A percentile compares a stretch with the other conserved stretches of the same genome.
Evolutionary conservation across 225 moss, liverwort and hornwort species (phyloP).

Genomic region (Marchantia polymorpha): DNA sequence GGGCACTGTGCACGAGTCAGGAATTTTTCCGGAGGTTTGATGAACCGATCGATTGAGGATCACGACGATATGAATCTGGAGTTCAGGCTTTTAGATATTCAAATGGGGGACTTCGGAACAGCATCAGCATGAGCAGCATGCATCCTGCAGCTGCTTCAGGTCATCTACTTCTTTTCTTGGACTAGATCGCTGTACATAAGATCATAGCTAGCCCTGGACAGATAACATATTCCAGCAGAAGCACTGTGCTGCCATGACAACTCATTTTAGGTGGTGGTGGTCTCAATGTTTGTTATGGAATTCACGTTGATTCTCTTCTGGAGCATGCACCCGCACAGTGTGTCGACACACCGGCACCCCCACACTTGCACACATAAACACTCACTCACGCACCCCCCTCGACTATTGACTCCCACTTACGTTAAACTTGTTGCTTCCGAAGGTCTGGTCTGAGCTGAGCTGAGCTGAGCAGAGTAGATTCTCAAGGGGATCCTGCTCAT

Average conservation of each 20-base stretch:
- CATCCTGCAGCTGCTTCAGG: slow-evolving; percentile 7
- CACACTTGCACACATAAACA: not conserved
- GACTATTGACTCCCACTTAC: not conserved
- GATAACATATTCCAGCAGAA: slow-evolving; percentile 12
- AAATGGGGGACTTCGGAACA: not conserved
- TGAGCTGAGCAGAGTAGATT: not conserved
- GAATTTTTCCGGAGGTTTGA: not conserved
- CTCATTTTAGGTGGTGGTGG: slow-evolving; percentile 13
- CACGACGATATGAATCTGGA: slow-evolving; percentile 11
- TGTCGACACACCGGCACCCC: not conserved
- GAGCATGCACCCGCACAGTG: not conserved
- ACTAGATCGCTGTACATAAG: not conserved
- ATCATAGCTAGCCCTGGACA: slow-evolving; percentile 11
- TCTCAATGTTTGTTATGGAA: slow-evolving; percentile 9
- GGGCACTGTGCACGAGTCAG: slow-evolving; percentile 8
- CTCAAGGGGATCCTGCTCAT: not conserved
- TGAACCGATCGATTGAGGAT: slow-evolving; percentile 1
- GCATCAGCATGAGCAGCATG: not conserved
- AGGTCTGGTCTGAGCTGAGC: not conserved
- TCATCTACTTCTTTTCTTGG: slow-evolving; percentile 13
- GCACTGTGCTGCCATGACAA: slow-evolving; percentile 11
- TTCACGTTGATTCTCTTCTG: slow-evolving; percentile 15
- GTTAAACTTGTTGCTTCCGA: not conserved
- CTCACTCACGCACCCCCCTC: not conserved
- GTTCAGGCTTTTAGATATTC: slow-evolving; percentile 4